Conservation (phyloP, 768 basidiomycete species). For the Hortiboletus campestris region DNA sequence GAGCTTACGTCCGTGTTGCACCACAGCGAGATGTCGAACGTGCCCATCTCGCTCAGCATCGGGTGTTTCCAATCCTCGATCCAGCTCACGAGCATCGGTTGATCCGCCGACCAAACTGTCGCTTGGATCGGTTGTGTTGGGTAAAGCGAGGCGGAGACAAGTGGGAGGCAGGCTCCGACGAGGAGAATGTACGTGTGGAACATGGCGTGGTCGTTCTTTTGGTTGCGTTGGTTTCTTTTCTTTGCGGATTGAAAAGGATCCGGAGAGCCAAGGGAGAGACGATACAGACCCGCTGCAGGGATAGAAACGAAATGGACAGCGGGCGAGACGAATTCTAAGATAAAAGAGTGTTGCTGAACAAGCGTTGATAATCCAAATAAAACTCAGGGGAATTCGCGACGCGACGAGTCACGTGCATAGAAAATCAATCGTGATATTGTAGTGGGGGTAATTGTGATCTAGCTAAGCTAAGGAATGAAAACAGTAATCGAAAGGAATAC, state of each 20-base stretch:
- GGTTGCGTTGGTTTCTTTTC: not conserved
- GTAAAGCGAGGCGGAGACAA: slow-evolving; percentile 41
- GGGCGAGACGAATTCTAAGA: slow-evolving; percentile 3
- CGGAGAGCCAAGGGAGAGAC: not conserved
- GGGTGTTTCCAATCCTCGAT: slow-evolving; percentile 46
- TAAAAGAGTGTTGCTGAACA: not conserved
- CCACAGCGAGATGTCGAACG: slow-evolving; percentile 47
- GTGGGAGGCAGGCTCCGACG: slow-evolving; percentile 5
- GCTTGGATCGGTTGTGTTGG: slow-evolving; percentile 48
- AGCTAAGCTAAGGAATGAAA: slow-evolving; percentile 11
- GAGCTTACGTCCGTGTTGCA: slow-evolving; percentile 38
- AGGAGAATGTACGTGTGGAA: slow-evolving; percentile 2
- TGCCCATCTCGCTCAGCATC: slow-evolving; percentile 39
- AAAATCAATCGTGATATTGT: slow-evolving; percentile 25
- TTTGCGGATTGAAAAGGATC: not conserved
- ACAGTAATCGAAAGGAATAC: slow-evolving; percentile 15
- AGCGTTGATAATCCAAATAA: not conserved
- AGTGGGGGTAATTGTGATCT: not conserved
- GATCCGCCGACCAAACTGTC: slow-evolving; percentile 46
- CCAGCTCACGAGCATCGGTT: slow-evolving; percentile 46
- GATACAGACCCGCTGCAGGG: slow-evolving; percentile 31
- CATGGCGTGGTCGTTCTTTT: slow-evolving; percentile 5
- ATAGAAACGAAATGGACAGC: not conserved
- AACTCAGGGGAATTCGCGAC: not conserved
- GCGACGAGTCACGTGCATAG: slow-evolving; percentile 24